Evolutionary conservation across 768 basidiomycete species (phyloP).

Genomic region (Clitopilus passeckerianus): DNA sequence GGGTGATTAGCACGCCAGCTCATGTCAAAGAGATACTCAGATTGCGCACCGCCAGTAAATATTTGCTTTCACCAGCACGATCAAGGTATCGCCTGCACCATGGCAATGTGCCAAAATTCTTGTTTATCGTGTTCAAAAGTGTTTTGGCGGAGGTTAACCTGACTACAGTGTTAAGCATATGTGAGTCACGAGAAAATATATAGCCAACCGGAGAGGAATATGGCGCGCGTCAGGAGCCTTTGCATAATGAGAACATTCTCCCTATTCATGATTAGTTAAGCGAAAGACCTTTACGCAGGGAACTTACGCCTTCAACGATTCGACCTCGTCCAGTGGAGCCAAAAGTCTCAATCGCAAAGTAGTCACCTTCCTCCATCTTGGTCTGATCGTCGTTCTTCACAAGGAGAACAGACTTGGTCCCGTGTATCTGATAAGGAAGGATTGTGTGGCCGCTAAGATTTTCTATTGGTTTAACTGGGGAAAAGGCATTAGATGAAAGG

Average conservation of each 20-base stretch:
- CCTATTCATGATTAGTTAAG: slow-evolving; percentile 35
- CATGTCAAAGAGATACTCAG: background rate
- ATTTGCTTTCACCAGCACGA: slow-evolving; percentile 86
- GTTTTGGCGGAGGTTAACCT: slow-evolving; percentile 84
- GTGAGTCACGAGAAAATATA: slow-evolving; percentile 13
- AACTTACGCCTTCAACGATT: slow-evolving; percentile 72
- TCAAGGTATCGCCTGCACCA: slow-evolving; percentile 96
- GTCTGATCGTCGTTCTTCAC: slow-evolving; percentile 87
- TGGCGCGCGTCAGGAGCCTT: slow-evolving; percentile 63
- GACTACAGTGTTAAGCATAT: slow-evolving; percentile 3
- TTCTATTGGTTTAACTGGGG: slow-evolving; percentile 83
- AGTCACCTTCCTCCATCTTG: slow-evolving; percentile 99
- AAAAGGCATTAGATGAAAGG: background rate
- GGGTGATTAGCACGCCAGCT: slow-evolving; percentile 1
- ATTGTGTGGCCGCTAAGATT: slow-evolving; percentile 97
- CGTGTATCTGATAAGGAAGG: slow-evolving; percentile 87
- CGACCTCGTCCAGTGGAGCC: slow-evolving; percentile 92
- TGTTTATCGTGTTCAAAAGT: slow-evolving; percentile 82
- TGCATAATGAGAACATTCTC: slow-evolving; percentile 94
- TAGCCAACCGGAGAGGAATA: slow-evolving; percentile 62
- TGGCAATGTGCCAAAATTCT: slow-evolving; percentile 91
- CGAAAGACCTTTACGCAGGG: slow-evolving; percentile 1
- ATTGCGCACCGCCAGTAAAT: slow-evolving; percentile 77
- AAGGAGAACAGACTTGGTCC: slow-evolving; percentile 86
- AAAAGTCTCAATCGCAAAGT: slow-evolving; percentile 98